Percentiles rank a stretch among this genome's conserved stretches.
These are phyloP conservation scores for Lepidopterella palustris DNA, from an alignment of 495 filamentous ascomycete genomes.

Conservation along the genomic window DNA sequence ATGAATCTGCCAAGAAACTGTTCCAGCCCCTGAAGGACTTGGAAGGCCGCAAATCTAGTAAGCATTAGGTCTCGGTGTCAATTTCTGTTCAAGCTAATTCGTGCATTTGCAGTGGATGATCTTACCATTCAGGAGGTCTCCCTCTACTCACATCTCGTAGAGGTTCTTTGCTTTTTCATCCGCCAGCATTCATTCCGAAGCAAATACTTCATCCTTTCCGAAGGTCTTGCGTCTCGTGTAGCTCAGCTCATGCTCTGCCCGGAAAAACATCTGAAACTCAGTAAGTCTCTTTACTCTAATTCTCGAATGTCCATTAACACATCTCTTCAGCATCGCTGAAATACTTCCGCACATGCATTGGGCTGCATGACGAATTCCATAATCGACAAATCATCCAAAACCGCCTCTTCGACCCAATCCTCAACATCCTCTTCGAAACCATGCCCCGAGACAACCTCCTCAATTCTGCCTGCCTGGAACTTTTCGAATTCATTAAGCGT, in stretches of 20 bases:
- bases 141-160: constrained; percentile 82
- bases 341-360: constrained; percentile 85
- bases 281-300: constrained; percentile 44
- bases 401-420: constrained; percentile 76
- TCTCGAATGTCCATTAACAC: not conserved
- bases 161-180: constrained; percentile 92
- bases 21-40: constrained; percentile 84
- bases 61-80: constrained; percentile 28
- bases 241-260: constrained; percentile 76
- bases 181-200: constrained; percentile 79
- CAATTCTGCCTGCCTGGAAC: constrained; percentile 90
- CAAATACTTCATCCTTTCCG: constrained; percentile 78
- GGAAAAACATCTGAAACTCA: constrained; percentile 89
- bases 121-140: constrained; percentile 75
- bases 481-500: constrained; percentile 84
- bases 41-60: constrained; percentile 56
- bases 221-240: constrained; percentile 72
- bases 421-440: constrained; percentile 80
- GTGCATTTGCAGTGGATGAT: constrained; percentile 46
- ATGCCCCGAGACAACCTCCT: constrained; percentile 95
- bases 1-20: constrained; percentile 75
- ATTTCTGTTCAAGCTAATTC: constrained; percentile 15
- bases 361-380: constrained; percentile 87
- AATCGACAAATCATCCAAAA: constrained; percentile 79
- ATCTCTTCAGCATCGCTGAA: constrained; percentile 69